These are phyloP conservation scores for Neurospora sp. DNA, from an alignment of 495 filamentous ascomycete species.

Conservation along the genomic window DNA sequence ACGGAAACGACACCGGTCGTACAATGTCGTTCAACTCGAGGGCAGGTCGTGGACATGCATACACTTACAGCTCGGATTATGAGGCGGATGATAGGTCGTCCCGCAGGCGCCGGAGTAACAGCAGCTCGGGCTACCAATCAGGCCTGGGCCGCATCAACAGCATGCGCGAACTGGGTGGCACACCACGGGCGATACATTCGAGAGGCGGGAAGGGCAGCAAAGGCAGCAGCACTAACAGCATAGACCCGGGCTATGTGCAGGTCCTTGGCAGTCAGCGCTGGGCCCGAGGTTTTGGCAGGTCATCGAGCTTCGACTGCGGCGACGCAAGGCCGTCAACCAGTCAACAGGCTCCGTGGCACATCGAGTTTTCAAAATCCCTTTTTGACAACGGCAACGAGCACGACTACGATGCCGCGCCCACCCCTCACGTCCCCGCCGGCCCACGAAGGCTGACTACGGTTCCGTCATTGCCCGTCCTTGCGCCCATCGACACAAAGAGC, in stretches of 20 bases:
- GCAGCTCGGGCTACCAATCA: slow-evolving; percentile 61
- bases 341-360: slow-evolving; percentile 28
- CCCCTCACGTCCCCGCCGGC: slow-evolving; percentile 74
- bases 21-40: slow-evolving; percentile 26
- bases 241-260: slow-evolving; percentile 52
- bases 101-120: slow-evolving; percentile 66
- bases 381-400: slow-evolving; percentile 27
- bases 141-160: slow-evolving; percentile 55
- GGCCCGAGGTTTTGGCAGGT: slow-evolving; percentile 49
- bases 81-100: slow-evolving; percentile 56
- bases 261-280: slow-evolving; percentile 45
- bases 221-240: slow-evolving; percentile 57
- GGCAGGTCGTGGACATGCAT: slow-evolving; percentile 48
- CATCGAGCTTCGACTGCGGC: slow-evolving; percentile 70
- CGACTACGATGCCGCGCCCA: slow-evolving; percentile 75
- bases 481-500: slow-evolving; percentile 26
- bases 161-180: slow-evolving; percentile 35
- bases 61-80: slow-evolving; percentile 64
- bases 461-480: slow-evolving; percentile 35
- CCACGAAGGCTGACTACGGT: slow-evolving; percentile 46
- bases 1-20: slow-evolving; percentile 20
- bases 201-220: slow-evolving; percentile 58
- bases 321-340: slow-evolving; percentile 22
- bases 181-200: slow-evolving; percentile 29
- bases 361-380: slow-evolving; percentile 35